Percentiles rank a stretch among this genome's conserved stretches.
Evolutionary conservation across 1,139 yeast species (phyloP).

Genomic region (Kluyveromyces sp.): DNA sequence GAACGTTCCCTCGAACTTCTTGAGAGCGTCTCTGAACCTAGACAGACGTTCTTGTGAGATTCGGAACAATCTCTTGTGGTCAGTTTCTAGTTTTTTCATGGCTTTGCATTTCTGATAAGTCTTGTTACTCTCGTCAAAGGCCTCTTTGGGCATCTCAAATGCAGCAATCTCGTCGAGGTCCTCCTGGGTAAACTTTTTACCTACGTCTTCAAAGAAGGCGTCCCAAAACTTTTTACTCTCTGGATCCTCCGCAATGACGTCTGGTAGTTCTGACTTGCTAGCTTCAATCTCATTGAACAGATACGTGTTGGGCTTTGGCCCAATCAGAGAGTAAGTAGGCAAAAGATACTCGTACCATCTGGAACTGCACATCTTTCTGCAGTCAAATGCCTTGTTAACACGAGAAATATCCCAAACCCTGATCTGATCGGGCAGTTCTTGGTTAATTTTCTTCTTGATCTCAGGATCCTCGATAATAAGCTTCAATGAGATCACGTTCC

Average conservation of each 20-base stretch:
- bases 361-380: slow-evolving; percentile 91
- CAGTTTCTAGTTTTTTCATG: slow-evolving; percentile 61
- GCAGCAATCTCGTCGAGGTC: slow-evolving; percentile 36
- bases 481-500: slow-evolving; percentile 79
- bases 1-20: slow-evolving; percentile 76
- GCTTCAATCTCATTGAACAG: slow-evolving; percentile 53
- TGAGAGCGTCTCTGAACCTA: slow-evolving; percentile 59
- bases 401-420: slow-evolving; percentile 91
- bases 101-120: slow-evolving; percentile 42
- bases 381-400: slow-evolving; percentile 86
- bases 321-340: slow-evolving; percentile 83
- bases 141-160: slow-evolving; percentile 34
- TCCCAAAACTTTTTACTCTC: slow-evolving; percentile 77
- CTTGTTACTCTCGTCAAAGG: slow-evolving; percentile 32
- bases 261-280: slow-evolving; percentile 51
- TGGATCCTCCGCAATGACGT: slow-evolving; percentile 49
- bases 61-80: slow-evolving; percentile 62
- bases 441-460: slow-evolving; percentile 65
- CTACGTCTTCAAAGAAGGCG: slow-evolving; percentile 40
- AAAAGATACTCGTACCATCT: slow-evolving; percentile 88
- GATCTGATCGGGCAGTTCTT: slow-evolving; percentile 71
- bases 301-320: slow-evolving; percentile 74
- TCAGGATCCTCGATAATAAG: slow-evolving; percentile 85
- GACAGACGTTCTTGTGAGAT: slow-evolving; percentile 55
- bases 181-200: slow-evolving; percentile 42